Base-by-base conservation (phyloP, 2,329 filamentous ascomycete genomes). In the Xylaria sp. region DNA sequence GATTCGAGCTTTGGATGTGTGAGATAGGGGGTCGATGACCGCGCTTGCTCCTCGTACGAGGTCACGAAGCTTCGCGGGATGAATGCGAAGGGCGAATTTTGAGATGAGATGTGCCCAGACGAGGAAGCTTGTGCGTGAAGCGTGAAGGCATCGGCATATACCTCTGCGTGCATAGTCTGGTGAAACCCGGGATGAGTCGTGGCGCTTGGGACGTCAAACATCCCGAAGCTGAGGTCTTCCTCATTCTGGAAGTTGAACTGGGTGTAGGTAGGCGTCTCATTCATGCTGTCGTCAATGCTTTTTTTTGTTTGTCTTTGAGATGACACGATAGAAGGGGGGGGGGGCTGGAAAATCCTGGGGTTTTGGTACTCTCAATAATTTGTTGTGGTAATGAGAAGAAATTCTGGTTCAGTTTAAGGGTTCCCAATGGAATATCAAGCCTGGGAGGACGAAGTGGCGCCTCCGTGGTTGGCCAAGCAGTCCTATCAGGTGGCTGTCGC, bases 211-310 rank as follows among this genome's bases (percentile, higher is more conserved):
- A 61, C 58, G 36, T 73, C 72, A 48, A 76, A 76, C 46, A 74
- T 65, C 6, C 71, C 70, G 59, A 71, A 71, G 42, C 62, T 65
- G 44, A 70, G 69, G 20, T 69, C 70, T 23, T 71, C 71, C 23
- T 72, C 74, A 60, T 73, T 71, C 17, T 70, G 71, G 53, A 75
- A 58, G 58, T 63, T 67, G 57, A 71, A 74, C 44, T 58, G 64
- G 59, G 75, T 73, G 66, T 73, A 74, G 2, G 67, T 65, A 51
- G 73, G 64, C 59, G 72, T 60, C 20, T 53, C 72, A 31, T 76
- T 75, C 76, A 78, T 78, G 9, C 58, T 68, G 66, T 28, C 49
- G 49, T 57, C 62, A 28, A 49, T 57, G 17, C 31, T 59, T 28
- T 4, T 2, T 28, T 28, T 6, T 13, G 6, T 59, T 54, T 64